phyloP scores from a whole-genome alignment of 495 filamentous ascomycete species.

The Choiromyces venosus region DNA sequence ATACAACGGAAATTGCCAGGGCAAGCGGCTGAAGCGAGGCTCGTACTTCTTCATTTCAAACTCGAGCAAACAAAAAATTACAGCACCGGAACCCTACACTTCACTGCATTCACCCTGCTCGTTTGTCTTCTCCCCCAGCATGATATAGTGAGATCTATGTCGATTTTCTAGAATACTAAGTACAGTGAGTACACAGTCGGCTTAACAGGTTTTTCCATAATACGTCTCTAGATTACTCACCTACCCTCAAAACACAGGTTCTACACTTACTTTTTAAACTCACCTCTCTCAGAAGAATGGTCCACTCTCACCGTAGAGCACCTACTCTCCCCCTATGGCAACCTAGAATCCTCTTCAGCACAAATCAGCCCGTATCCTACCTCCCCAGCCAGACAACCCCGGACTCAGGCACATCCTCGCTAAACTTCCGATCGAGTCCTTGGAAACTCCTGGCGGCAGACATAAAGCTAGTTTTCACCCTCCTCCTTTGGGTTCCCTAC shows the following conservation, averaged over 20 bases:
- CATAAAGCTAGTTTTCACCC: conserved; percentile 31
- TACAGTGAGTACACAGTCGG: background rate
- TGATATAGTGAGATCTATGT: background rate
- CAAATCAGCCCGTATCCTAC: conserved; percentile 33
- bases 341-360: conserved; percentile 24
- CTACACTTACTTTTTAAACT: background rate
- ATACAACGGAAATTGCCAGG: background rate
- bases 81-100: background rate
- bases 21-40: background rate
- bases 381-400: conserved; percentile 37
- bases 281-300: conserved; percentile 3
- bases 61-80: background rate
- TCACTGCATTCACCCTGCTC: background rate
- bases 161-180: background rate
- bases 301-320: conserved; percentile 3
- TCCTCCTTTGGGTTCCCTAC: conserved; percentile 29
- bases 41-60: background rate
- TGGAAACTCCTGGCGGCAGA: conserved; percentile 34
- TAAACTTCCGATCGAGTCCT: conserved; percentile 36
- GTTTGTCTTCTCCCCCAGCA: background rate
- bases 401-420: conserved; percentile 17
- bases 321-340: conserved; percentile 30
- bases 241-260: background rate
- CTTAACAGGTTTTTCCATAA: background rate
- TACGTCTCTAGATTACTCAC: background rate